Evolutionary conservation across 1,139 yeast species (phyloP), one percentile per base, ranked within the genome.

Genomic region (Blastobotrys raffinosifermentans): DNA sequence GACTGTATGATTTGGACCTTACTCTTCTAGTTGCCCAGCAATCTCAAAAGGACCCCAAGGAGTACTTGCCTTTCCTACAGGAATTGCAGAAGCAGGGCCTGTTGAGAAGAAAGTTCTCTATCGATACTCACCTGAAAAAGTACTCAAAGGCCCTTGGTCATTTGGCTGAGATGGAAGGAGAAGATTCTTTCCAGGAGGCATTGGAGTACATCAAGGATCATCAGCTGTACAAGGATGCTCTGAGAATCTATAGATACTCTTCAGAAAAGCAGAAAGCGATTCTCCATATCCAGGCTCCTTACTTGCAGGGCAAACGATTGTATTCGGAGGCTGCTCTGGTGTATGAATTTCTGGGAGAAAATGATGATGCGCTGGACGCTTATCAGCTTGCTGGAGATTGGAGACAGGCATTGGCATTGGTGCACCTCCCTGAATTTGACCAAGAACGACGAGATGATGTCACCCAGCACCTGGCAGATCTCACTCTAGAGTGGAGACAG

Each of bases 41-140:
- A 55, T 87, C 96, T 0, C 97, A 91, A 60, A 87, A 82, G 70
- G 99, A 93, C 64, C 99, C 99, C 19, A 86, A 89, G 55, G 99
- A 93, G 59, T 93, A 91, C 54, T 65, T 93, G 38, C 96, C 98
- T 36, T 93, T 91, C 60, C 69, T 93, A 49, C 95, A 87, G 54
- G 73, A 77, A 38, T 67, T 93, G 40, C 83, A 85, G 49, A 73
- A 74, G 25, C 83, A 81, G 57, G 67, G 73, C 1, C 78, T 75
- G 14, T 61, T 77, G 35, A 74, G 95, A 41, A 76, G 80, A 50
- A 72, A 74, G 54, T 89, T 85, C 54, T 64, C 77, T 54, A 83
- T 93, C 49, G 98, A 93, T 56, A 81, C 85, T 37, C 70, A 79
- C 54, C 71, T 93, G 58, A 77, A 80, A 52, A 73, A 77, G 30